These are phyloP conservation scores for Cladosporium colombiae DNA, from an alignment of 2,329 filamentous ascomycete species.

Conservation along the genomic window DNA sequence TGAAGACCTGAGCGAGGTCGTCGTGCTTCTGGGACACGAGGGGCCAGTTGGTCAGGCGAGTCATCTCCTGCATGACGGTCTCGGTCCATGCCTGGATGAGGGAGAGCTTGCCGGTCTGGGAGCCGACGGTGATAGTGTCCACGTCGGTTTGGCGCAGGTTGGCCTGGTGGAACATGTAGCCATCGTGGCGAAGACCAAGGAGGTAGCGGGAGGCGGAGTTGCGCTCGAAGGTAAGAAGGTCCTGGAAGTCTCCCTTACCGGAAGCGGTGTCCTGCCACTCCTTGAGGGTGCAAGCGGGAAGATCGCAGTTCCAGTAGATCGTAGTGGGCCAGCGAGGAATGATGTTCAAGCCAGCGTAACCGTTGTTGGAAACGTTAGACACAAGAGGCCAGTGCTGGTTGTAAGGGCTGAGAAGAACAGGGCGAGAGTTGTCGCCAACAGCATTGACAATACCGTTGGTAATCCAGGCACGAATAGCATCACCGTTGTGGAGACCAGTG, in stretches of 20 bases:
- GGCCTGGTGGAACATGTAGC: constrained; percentile 66
- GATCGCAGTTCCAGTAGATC: constrained; percentile 67
- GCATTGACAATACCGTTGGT: constrained; percentile 61
- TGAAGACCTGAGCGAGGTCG: constrained; percentile 54
- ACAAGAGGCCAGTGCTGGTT: constrained; percentile 59
- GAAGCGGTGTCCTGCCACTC: constrained; percentile 64
- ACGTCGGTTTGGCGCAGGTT: constrained; percentile 57
- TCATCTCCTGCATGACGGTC: constrained; percentile 55
- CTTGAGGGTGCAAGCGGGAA: constrained; percentile 55
- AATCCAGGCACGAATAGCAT: constrained; percentile 60
- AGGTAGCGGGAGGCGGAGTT: constrained; percentile 58
- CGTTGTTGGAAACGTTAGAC: constrained; percentile 53
- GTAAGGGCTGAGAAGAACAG: constrained; percentile 53
- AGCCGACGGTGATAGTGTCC: constrained; percentile 51
- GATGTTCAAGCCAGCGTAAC: constrained; percentile 57
- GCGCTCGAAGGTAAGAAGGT: constrained; percentile 54
- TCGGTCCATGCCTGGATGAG: constrained; percentile 61
- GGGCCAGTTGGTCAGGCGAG: constrained; percentile 56
- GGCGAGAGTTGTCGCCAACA: constrained; percentile 64
- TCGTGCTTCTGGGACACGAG: constrained; percentile 59
- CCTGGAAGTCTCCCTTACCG: constrained; percentile 54
- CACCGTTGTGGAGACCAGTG: constrained; percentile 64
- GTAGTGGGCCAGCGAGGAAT: constrained; percentile 62
- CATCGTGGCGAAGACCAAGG: constrained; percentile 56
- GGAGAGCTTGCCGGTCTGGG: constrained; percentile 49